Evolutionary conservation across 108 stramenopile species (phyloP).

Genomic region (Aureococcus anophagefferens): DNA sequence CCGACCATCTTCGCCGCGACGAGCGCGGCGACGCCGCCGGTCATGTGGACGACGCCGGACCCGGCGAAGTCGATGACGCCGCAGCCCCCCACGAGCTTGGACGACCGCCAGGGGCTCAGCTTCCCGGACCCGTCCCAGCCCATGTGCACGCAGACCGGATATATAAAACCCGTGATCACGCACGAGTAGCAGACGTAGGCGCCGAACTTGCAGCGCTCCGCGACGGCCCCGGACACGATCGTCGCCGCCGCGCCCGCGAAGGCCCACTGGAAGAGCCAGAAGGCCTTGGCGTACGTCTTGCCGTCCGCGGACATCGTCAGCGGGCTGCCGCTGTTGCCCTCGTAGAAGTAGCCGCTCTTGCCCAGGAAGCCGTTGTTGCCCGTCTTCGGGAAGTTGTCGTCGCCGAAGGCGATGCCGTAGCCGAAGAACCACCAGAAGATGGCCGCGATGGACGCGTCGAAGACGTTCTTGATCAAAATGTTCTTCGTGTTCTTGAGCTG

Average conservation of each 20-base stretch:
- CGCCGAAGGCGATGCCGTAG: no score
- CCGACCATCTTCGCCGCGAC: conserved; percentile 70
- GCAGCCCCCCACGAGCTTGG: conserved; percentile 30
- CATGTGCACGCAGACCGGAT: conserved; percentile 68
- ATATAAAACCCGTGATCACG: conserved; percentile 62
- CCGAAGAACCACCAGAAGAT: no score
- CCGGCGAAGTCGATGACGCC: conserved; percentile 69
- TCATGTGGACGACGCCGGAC: conserved; percentile 57
- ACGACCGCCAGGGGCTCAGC: no score
- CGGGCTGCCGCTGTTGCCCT: conserved; percentile 4
- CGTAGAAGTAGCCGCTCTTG: conserved; percentile 21
- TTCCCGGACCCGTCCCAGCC: no score
- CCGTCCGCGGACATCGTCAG: no score
- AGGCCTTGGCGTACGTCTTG: conserved; percentile 31
- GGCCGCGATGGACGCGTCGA: conserved; percentile 4
- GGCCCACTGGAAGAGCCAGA: conserved; percentile 68
- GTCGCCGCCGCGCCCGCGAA: conserved; percentile 66
- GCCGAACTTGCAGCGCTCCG: conserved; percentile 61
- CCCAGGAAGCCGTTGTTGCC: conserved; percentile 27
- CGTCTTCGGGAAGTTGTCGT: no score
- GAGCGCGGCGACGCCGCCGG: conserved; percentile 68
- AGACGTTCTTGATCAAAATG: conserved; percentile 37
- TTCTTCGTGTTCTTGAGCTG: conserved; percentile 44
- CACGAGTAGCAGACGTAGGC: conserved; percentile 66
- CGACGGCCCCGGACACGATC: conserved; percentile 60